phyloP scores from a whole-genome alignment of 1,139 yeast species.

The Pichia sp. region DNA sequence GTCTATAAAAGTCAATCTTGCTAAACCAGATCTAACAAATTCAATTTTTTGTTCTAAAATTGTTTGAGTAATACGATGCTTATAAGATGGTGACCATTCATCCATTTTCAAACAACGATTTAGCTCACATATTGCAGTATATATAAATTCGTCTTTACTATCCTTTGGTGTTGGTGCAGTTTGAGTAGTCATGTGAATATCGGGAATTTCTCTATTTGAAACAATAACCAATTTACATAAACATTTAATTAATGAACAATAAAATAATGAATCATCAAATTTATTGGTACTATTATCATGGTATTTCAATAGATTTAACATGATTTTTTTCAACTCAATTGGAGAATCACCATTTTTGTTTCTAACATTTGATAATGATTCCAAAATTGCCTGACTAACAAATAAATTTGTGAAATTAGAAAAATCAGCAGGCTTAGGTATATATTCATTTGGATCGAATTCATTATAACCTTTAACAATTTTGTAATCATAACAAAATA shows the following conservation, averaged over 20 bases:
- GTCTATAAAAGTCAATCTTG: slow-evolving; percentile 45
- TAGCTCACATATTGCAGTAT: slow-evolving; percentile 51
- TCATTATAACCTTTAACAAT: slow-evolving; percentile 21
- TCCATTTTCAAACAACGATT: slow-evolving; percentile 75
- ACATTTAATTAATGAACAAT: slow-evolving; percentile 52
- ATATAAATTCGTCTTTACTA: slow-evolving; percentile 33
- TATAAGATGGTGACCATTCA: slow-evolving; percentile 78
- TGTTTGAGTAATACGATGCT: slow-evolving; percentile 49
- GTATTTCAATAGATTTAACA: slow-evolving; percentile 68
- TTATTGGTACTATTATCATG: slow-evolving; percentile 81
- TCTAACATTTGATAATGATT: slow-evolving; percentile 52
- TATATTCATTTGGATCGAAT: slow-evolving; percentile 32
- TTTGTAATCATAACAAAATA: slow-evolving; percentile 55
- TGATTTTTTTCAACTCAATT: slow-evolving; percentile 48
- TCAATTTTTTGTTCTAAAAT: slow-evolving; percentile 54
- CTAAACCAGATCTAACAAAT: slow-evolving; percentile 53
- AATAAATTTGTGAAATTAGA: slow-evolving; percentile 60
- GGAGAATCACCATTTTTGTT: slow-evolving; percentile 64
- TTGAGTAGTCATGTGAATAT: slow-evolving; percentile 6
- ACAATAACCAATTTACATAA: slow-evolving; percentile 40
- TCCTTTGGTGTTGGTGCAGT: slow-evolving; percentile 11
- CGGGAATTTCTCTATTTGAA: slow-evolving; percentile 31
- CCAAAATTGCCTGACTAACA: slow-evolving; percentile 62
- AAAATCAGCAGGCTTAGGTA: slow-evolving; percentile 81
- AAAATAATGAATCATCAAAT: slow-evolving; percentile 67